These are phyloP conservation scores for Scortechinia acanthostroma DNA, from an alignment of 2,329 filamentous ascomycete species.

Conservation along the genomic window DNA sequence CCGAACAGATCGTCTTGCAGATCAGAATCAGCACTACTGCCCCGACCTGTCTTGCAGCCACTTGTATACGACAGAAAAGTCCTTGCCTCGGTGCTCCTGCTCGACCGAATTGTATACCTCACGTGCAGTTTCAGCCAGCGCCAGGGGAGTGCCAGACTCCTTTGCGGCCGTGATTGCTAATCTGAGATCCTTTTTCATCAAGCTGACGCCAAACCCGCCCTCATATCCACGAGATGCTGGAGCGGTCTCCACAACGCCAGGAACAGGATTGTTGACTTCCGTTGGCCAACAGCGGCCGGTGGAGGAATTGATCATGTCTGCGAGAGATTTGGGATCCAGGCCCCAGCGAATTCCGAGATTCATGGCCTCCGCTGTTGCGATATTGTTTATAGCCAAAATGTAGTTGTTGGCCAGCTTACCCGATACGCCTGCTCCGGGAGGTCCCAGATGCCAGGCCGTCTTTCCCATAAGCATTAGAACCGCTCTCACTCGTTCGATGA, in stretches of 20 bases:
- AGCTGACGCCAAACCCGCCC: slow-evolving; percentile 19
- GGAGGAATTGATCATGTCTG: slow-evolving; percentile 63
- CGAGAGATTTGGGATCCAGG: slow-evolving; percentile 34
- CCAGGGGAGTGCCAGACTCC: slow-evolving; percentile 1
- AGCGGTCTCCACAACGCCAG: slow-evolving; percentile 16
- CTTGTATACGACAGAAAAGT: slow-evolving; percentile 1
- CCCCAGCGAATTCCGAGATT: slow-evolving; percentile 26
- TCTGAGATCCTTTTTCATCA: slow-evolving; percentile 16
- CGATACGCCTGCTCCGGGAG: slow-evolving; percentile 51
- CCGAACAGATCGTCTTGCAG: no score
- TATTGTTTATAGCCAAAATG: slow-evolving; percentile 63
- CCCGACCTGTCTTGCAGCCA: not conserved
- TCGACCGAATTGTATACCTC: not conserved
- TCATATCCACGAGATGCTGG: slow-evolving; percentile 17
- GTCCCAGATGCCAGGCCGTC: not conserved
- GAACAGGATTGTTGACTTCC: slow-evolving; percentile 19
- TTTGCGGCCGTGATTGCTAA: slow-evolving; percentile 10
- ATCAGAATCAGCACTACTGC: no score
- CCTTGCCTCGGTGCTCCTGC: not conserved
- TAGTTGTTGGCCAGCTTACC: slow-evolving; percentile 73
- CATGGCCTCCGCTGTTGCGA: slow-evolving; percentile 25
- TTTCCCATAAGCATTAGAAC: not conserved
- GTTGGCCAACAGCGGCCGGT: slow-evolving; percentile 39
- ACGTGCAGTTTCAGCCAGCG: not conserved
- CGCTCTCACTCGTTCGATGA: not conserved